phyloP scores from a whole-genome alignment of 495 filamentous ascomycete genomes.

The Neurospora discreta region DNA sequence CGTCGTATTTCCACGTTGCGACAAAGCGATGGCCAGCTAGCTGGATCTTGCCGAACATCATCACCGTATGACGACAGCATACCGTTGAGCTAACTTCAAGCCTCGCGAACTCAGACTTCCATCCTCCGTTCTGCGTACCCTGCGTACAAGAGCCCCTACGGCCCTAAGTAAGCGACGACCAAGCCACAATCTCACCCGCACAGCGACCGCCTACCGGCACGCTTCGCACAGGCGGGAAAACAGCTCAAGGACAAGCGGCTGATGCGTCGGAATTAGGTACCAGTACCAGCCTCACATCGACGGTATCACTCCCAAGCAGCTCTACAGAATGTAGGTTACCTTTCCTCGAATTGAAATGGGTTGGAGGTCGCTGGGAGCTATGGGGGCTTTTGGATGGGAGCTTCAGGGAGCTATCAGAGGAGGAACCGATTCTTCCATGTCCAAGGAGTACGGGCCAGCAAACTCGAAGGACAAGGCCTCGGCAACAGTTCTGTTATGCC shows the following conservation, averaged over 20 bases:
- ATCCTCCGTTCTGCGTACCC: slow-evolving; percentile 19
- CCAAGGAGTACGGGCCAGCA: not conserved
- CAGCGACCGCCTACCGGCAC: not conserved
- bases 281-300: slow-evolving; percentile 32
- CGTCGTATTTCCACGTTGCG: not conserved
- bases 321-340: slow-evolving; percentile 27
- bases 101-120: slow-evolving; percentile 21
- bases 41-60: not conserved
- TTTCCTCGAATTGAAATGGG: not conserved
- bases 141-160: slow-evolving; percentile 38
- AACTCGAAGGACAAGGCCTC: not conserved
- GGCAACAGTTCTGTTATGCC: not conserved
- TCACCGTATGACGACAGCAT: slow-evolving; percentile 3
- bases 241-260: slow-evolving; percentile 8
- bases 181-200: not conserved
- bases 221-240: not conserved
- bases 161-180: slow-evolving; percentile 37
- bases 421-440: not conserved
- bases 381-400: not conserved
- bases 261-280: slow-evolving; percentile 28
- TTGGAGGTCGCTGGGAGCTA: not conserved
- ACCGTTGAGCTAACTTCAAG: slow-evolving; percentile 9
- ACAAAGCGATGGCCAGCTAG: not conserved
- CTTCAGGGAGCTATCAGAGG: not conserved
- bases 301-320: slow-evolving; percentile 26